Conservation (phyloP, 306 rosid genomes). For the Sesbania bispinosa region DNA sequence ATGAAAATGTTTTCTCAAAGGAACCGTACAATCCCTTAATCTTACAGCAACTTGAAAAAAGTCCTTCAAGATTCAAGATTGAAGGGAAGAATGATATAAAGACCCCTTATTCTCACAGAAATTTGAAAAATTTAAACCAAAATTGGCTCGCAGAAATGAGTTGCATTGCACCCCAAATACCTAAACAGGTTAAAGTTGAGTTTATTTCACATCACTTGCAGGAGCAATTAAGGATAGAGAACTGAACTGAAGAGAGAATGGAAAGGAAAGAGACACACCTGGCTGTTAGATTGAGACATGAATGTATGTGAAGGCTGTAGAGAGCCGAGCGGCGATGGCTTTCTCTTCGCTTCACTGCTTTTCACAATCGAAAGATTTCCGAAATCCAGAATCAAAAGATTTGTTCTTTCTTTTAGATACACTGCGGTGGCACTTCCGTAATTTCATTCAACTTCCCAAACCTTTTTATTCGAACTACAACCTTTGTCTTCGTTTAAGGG, state of each 20-base stretch:
- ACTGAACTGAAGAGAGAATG: neutral
- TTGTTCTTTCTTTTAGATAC: neutral
- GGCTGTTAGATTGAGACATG: conserved; percentile 7
- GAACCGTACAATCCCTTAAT: neutral
- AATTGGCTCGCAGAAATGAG: neutral
- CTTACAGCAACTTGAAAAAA: too few relatives aligned
- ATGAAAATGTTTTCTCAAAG: too few relatives aligned
- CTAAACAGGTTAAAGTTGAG: neutral
- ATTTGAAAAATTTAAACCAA: neutral
- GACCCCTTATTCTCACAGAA: neutral
- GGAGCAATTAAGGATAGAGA: neutral
- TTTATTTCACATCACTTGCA: too few relatives aligned
- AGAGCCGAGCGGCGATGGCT: neutral
- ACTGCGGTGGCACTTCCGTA: neutral
- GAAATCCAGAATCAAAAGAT: neutral
- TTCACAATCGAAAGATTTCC: neutral
- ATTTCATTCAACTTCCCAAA: neutral
- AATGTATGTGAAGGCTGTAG: neutral
- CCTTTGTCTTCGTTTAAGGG: too few relatives aligned
- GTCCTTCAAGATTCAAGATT: too few relatives aligned
- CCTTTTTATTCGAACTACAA: too few relatives aligned
- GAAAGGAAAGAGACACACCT: neutral
- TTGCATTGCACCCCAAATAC: neutral
- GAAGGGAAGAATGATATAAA: too few relatives aligned
- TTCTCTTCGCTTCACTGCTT: neutral